Evolutionary conservation across 1,284 basidiomycete genomes (phyloP), one percentile per base, ranked within the genome.

Genomic region (Amylostereum areolatum): DNA sequence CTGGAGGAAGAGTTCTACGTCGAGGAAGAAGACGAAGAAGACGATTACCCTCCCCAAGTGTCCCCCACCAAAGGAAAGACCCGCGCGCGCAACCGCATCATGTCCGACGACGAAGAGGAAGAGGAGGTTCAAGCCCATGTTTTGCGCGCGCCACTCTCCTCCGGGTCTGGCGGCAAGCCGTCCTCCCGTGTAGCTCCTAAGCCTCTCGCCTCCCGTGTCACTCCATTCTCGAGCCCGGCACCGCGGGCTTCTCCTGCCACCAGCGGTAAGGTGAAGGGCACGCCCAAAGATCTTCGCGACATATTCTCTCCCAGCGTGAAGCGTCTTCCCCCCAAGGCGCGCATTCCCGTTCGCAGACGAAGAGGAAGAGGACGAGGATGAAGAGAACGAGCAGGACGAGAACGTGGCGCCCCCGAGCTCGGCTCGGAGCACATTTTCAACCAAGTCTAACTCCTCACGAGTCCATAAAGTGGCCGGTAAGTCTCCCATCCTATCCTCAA

Each of bases 101-200:
- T 43, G 28, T 57, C 55, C 4, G 55, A 56, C 35, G 56, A 44
- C 6, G 55, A 54, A 35, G 48, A 48, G 37, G 51, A 51, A 2
- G 32, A 31, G 2, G 52, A 47, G 9, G 24, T 40, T 41, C 7
- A 47, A 25, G 5, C 27, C 11, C 11, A 35, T 24, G 18, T 32
- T 37, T 9, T 25, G 25, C 25, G 11, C 28, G n/a, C 41, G 41
- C 7, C 41, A 24, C 18, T 18, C 1, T 18, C 18, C 18, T 18
- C 18, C 1, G 18, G 18, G 3, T 43, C 41, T 25, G 41, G n/a
- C 1, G 2, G n/a, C 25, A 29, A 27, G 10, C 4, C 41, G 7
- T 18, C 18, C 18, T 18, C 18, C 18, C 18, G 18, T 18, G 18
- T 18, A 18, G 18, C 18, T 18, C 18, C 18, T 1, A 12, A 27